phyloP scores from a whole-genome alignment of 2,329 filamentous ascomycete species.

The Alternaria sp. region DNA sequence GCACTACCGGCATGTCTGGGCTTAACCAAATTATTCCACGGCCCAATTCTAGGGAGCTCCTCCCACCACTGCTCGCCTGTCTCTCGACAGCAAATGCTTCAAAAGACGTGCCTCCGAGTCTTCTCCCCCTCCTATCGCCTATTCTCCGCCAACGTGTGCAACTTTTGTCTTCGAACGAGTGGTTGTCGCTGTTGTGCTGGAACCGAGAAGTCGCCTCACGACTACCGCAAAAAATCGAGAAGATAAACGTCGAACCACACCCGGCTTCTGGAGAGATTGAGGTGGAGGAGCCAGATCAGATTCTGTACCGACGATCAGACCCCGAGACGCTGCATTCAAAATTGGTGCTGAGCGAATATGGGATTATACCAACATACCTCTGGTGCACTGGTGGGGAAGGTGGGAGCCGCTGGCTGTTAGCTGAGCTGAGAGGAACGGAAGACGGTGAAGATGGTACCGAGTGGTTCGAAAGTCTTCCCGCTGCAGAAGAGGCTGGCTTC shows the following conservation, averaged over 20 bases:
- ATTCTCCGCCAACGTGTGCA: conserved; percentile 69
- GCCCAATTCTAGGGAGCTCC: conserved; percentile 64
- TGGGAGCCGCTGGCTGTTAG: conserved; percentile 74
- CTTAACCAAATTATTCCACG: conserved; percentile 59
- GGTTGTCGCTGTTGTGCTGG: conserved; percentile 78
- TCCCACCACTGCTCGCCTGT: conserved; percentile 70
- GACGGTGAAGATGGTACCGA: conserved; percentile 65
- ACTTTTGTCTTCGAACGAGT: conserved; percentile 70
- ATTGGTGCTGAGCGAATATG: conserved; percentile 68
- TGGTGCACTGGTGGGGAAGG: conserved; percentile 73
- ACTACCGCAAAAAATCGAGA: conserved; percentile 68
- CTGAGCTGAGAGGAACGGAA: conserved; percentile 69
- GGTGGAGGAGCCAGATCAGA: conserved; percentile 70
- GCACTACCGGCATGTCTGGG: conserved; percentile 55
- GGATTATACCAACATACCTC: conserved; percentile 70
- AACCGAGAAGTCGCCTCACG: conserved; percentile 65
- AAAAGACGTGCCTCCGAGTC: conserved; percentile 65
- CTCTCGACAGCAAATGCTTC: conserved; percentile 68
- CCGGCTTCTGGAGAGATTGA: conserved; percentile 82
- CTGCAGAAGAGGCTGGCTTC: conserved; percentile 66
- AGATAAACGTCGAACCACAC: conserved; percentile 76
- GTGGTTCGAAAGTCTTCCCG: conserved; percentile 65
- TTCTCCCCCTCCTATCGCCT: conserved; percentile 68
- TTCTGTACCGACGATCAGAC: conserved; percentile 74
- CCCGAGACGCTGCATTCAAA: conserved; percentile 77